A percentile compares a stretch with the other conserved stretches of the same genome.
Evolutionary conservation across 306 rosid species (phyloP).

Genomic region (Malus sylvestris): DNA sequence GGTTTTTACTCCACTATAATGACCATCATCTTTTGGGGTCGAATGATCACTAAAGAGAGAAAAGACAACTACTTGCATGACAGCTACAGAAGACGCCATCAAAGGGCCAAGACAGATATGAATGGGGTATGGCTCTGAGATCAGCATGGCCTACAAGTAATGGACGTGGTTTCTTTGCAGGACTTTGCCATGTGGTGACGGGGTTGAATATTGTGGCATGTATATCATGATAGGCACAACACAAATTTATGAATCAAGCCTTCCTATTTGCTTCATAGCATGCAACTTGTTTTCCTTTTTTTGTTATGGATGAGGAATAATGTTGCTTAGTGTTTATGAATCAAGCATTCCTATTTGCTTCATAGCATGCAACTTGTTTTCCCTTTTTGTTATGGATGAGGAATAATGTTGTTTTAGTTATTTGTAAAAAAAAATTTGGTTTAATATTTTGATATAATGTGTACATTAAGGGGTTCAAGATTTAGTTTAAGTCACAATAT

Average conservation of each 20-base stretch:
- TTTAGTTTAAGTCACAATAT: no score
- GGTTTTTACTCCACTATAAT: background rate
- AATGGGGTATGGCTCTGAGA: slow-evolving; percentile 7
- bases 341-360: slow-evolving; percentile 1
- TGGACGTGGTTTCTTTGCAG: slow-evolving; percentile 25
- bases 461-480: no score
- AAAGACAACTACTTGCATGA: slow-evolving; percentile 34
- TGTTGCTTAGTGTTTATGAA: background rate
- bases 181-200: background rate
- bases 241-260: background rate
- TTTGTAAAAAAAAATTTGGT: no score
- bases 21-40: slow-evolving; percentile 13
- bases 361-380: background rate
- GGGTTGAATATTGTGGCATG: background rate
- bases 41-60: slow-evolving; percentile 23
- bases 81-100: slow-evolving; percentile 29
- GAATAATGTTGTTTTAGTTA: background rate
- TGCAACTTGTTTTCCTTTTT: no score
- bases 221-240: slow-evolving; percentile 4
- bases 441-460: no score
- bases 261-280: background rate
- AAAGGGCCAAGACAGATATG: background rate
- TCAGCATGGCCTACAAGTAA: slow-evolving; percentile 30
- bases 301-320: no score
- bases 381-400: background rate